A percentile compares a stretch with the other conserved stretches of the same genome.
phyloP scores from a whole-genome alignment of 306 rosid species.

The Ormosia semicastrata region DNA sequence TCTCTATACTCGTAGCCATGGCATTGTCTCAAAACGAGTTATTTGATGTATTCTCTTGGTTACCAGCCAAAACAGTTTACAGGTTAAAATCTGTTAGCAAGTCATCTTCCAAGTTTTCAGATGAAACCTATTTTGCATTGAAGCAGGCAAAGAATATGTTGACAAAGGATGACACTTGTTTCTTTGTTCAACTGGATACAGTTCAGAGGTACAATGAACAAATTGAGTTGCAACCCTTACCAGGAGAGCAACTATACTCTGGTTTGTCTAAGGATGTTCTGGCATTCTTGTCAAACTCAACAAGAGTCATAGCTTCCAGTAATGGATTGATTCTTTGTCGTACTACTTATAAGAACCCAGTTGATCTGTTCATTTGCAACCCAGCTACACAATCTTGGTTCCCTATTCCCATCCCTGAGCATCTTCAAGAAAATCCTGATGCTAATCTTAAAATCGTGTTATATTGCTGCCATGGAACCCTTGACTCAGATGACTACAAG shows the following conservation, averaged over 20 bases:
- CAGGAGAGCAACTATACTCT: background rate
- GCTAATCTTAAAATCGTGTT: background rate
- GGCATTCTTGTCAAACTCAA: background rate
- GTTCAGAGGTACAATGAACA: background rate
- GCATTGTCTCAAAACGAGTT: no score
- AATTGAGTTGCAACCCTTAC: background rate
- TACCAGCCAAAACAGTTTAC: background rate
- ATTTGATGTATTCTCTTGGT: background rate
- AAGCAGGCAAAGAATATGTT: background rate
- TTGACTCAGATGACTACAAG: background rate
- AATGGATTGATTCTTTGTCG: constrained; percentile 6
- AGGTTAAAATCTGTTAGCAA: background rate
- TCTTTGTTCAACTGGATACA: background rate
- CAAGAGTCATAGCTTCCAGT: background rate
- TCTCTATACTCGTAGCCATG: no score
- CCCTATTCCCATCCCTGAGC: background rate
- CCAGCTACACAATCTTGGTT: background rate
- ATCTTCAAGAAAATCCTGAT: background rate
- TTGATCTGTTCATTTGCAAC: background rate
- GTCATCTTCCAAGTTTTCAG: no score
- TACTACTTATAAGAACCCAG: background rate
- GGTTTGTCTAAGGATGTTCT: background rate
- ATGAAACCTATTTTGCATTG: background rate
- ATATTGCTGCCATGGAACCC: background rate
- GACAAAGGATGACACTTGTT: background rate